Base-by-base conservation (phyloP, 805 yeast species). In the Metschnikowia cerradonensis region DNA sequence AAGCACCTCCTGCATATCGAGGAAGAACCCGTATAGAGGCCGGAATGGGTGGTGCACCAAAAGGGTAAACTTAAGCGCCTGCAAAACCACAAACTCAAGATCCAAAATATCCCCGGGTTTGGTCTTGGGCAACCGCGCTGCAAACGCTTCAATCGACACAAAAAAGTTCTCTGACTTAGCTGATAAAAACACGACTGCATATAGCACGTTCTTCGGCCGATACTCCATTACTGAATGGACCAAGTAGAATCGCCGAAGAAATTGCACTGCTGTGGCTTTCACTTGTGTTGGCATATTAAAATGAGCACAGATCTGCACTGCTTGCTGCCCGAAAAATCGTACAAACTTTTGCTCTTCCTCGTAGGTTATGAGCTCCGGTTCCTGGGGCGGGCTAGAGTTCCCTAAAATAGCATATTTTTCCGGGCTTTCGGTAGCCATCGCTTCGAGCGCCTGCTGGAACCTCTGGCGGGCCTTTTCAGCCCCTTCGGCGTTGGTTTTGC, bases 91-190 rank as follows among this genome's bases (percentile, higher is more conserved):
- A 63, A 90, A 94, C 68, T 94, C 99, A 50, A 89, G 75, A 53
- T 84, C 85, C 49, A 92, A 68, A 32, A 94, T 83, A 36, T 84
- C 81, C 15, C 76, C 75, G 1, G 86, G 83, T 35, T 82, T 80
- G 0, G 88, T 80, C 48, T 85, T 84, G 14, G 82, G 82, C 19
- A 92, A 78, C 43, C 86, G 79, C 49, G 80, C 78, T 49, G 88
- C 83, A 64, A 92, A 91, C 10, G 88, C 79, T 40, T 86, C 86
- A 52, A 92, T 87, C 26, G 96, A 81, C 31, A 94, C 86, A 68
- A 91, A 92, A 65, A 82, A 85, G 68, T 94, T 92, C 62, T 94
- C 99, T 15, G 91, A 81, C 67, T 94, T 94, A 40, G 97, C 91
- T 5, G 97, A 96, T 33, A 94, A 72, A 65, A 90, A 94, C 11